Percentiles rank a stretch among this genome's conserved stretches.
phyloP scores from a whole-genome alignment of 2,329 filamentous ascomycete genomes.

The Penicillium sp. region DNA sequence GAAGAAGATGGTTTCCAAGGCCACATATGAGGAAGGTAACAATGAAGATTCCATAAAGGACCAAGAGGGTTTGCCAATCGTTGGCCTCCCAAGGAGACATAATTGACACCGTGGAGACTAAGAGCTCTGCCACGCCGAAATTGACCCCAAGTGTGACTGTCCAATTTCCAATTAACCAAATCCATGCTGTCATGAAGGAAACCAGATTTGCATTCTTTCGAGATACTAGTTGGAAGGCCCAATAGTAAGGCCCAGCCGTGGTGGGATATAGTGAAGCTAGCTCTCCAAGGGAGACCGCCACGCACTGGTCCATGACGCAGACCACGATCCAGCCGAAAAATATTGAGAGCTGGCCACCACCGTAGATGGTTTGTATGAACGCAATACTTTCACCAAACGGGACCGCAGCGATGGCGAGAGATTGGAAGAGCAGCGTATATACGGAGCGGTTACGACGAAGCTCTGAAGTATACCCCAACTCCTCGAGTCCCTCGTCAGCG shows the following conservation, averaged over 20 bases:
- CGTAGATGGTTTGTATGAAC: slow-evolving; percentile 48
- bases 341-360: slow-evolving; percentile 57
- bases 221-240: slow-evolving; percentile 57
- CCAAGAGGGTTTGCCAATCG: slow-evolving; percentile 70
- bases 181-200: slow-evolving; percentile 59
- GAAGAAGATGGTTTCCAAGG: slow-evolving; percentile 69
- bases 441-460: slow-evolving; percentile 56
- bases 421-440: slow-evolving; percentile 64
- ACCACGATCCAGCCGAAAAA: slow-evolving; percentile 63
- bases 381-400: slow-evolving; percentile 56
- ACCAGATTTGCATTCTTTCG: slow-evolving; percentile 49
- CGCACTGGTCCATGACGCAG: slow-evolving; percentile 57
- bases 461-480: neutral
- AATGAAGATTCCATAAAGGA: slow-evolving; percentile 71
- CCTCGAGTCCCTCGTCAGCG: neutral
- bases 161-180: slow-evolving; percentile 30
- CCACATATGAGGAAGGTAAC: slow-evolving; percentile 68
- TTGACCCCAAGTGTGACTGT: slow-evolving; percentile 49
- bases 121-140: slow-evolving; percentile 60
- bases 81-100: slow-evolving; percentile 57
- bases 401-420: slow-evolving; percentile 64
- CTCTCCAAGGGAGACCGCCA: slow-evolving; percentile 57
- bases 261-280: slow-evolving; percentile 58
- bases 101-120: slow-evolving; percentile 57
- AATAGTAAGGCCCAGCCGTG: slow-evolving; percentile 59